A percentile compares a stretch with the other conserved stretches of the same genome.
phyloP scores from a whole-genome alignment of 176 grass and related monocot genomes.

The Typha latifolia region DNA sequence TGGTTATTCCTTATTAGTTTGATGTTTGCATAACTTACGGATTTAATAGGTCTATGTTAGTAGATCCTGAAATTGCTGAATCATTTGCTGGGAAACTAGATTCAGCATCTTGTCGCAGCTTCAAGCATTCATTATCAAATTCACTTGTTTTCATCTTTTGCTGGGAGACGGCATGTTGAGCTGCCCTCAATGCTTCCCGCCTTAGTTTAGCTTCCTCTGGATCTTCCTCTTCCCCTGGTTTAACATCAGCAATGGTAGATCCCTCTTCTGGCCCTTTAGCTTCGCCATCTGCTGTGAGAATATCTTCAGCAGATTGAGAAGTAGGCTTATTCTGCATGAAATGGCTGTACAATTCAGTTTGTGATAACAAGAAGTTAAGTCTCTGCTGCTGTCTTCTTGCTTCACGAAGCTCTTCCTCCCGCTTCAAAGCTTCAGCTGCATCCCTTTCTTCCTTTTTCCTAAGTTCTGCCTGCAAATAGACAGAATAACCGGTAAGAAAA shows the following conservation, averaged over 20 bases:
- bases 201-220: constrained; percentile 84
- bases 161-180: constrained; percentile 81
- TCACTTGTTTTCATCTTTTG: constrained; percentile 93
- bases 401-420: constrained; percentile 88
- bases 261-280: constrained; percentile 39
- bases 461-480: constrained; percentile 61
- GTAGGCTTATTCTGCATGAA: constrained; percentile 94
- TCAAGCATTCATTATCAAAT: constrained; percentile 88
- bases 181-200: constrained; percentile 78
- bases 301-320: constrained; percentile 16
- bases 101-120: constrained; percentile 51
- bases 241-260: constrained; percentile 20
- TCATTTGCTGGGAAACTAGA: constrained; percentile 40
- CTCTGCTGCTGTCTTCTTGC: constrained; percentile 98
- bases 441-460: constrained; percentile 96
- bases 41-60: constrained; percentile 81
- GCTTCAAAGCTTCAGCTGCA: constrained; percentile 94
- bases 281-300: constrained; percentile 20
- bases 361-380: constrained; percentile 90
- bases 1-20: not conserved
- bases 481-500: not conserved
- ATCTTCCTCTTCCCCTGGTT: constrained; percentile 66
- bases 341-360: constrained; percentile 98
- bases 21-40: constrained; percentile 48
- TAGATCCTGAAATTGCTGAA: constrained; percentile 43